Evolutionary conservation across 495 filamentous ascomycete genomes (phyloP).

Genomic region (Cercophora newfieldiana): DNA sequence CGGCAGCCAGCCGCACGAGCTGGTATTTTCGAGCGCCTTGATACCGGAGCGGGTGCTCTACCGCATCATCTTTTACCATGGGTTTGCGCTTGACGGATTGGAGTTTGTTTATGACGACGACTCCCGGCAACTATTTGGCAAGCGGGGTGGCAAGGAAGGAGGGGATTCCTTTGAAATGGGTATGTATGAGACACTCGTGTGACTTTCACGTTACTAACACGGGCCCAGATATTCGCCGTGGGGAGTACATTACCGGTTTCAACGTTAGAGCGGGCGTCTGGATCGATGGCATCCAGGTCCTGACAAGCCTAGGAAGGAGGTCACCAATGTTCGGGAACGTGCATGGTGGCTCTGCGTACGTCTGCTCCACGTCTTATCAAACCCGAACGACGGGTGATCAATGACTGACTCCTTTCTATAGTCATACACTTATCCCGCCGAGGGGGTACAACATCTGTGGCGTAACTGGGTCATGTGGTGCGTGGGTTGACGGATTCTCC

Average conservation of each 20-base stretch:
- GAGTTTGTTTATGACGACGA: constrained; percentile 93
- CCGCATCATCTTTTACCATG: constrained; percentile 75
- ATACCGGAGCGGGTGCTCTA: constrained; percentile 72
- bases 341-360: constrained; percentile 77
- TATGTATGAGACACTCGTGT: constrained; percentile 39
- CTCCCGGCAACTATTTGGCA: constrained; percentile 86
- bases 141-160: constrained; percentile 70
- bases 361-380: background rate
- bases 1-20: constrained; percentile 68
- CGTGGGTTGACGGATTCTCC: constrained; percentile 87
- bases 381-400: background rate
- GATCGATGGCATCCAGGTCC: constrained; percentile 88
- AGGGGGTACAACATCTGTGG: constrained; percentile 87
- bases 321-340: constrained; percentile 85
- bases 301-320: constrained; percentile 83
- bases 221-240: constrained; percentile 70
- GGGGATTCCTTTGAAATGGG: constrained; percentile 77
- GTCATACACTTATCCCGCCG: constrained; percentile 86
- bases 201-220: background rate
- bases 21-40: constrained; percentile 71
- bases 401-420: constrained; percentile 38
- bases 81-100: constrained; percentile 75
- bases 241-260: constrained; percentile 88
- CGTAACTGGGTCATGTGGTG: constrained; percentile 75
- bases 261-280: constrained; percentile 76